A percentile compares a stretch with the other conserved stretches of the same genome.
These are phyloP conservation scores for Rhodamnia rubescens DNA, from an alignment of 345 rosid species.

Conservation along the genomic window DNA sequence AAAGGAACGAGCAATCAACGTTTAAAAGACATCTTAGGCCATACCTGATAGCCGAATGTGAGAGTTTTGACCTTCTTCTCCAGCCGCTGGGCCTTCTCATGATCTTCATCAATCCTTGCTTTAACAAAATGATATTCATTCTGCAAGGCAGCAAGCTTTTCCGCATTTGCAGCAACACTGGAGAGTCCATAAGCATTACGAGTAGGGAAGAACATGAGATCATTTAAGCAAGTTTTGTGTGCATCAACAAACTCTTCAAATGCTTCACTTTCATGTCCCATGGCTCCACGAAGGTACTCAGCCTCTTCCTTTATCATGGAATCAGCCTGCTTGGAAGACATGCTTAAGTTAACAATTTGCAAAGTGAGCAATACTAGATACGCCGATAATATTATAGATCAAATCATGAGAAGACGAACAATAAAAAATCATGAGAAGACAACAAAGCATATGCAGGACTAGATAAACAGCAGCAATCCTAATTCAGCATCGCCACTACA, in stretches of 20 bases:
- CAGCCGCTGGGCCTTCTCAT: conserved; percentile 73
- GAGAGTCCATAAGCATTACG: conserved; percentile 80
- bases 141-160: conserved; percentile 82
- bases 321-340: conserved; percentile 47
- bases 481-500: neutral
- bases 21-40: neutral
- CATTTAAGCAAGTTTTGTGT: conserved; percentile 76
- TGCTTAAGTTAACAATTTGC: neutral
- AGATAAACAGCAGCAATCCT: neutral
- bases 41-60: conserved; percentile 96
- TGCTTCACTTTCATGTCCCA: conserved; percentile 85
- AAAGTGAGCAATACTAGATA: neutral
- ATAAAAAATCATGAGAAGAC: neutral
- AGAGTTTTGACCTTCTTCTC: conserved; percentile 72
- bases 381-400: neutral
- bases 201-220: conserved; percentile 94
- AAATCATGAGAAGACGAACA: neutral
- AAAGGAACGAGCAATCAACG: neutral
- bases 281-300: conserved; percentile 56
- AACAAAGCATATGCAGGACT: neutral
- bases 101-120: conserved; percentile 69
- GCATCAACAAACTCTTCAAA: conserved; percentile 86
- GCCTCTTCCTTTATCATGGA: conserved; percentile 60
- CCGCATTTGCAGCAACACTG: conserved; percentile 87
- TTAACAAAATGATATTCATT: conserved; percentile 65